Evolutionary conservation across 768 basidiomycete genomes (phyloP), one percentile per base, ranked within the genome.

Genomic region (Chalciporus chontae): DNA sequence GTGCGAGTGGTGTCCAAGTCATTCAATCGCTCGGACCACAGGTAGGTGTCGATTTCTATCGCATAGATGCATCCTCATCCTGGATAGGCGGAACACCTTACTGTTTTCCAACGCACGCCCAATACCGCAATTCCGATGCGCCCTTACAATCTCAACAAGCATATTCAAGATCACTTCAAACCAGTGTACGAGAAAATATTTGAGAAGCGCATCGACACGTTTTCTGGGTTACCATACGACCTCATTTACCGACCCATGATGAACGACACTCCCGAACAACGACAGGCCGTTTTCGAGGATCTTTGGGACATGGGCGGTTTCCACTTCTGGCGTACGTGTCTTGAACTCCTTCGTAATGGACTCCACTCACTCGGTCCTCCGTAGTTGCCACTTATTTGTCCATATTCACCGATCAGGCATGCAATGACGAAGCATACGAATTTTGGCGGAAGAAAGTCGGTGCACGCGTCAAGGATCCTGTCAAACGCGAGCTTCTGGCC

Each of bases 71-170:
- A 19, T 19, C 14, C 14, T 34, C 11, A 8, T 15, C 9, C 36
- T n/a, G 5, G 36, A 14, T 52, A 52, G 50, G 52, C 34, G 0
- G 37, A 52, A 21, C 13, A 29, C 19, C 52, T 55, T 18, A 48
- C 54, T 6, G 43, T 54, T 15, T 55, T 54, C 36, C 54, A 55
- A 38, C 54, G 47, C 11, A 10, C 54, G 8, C 54, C 52, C 7
- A 55, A 48, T 10, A 43, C 36, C 4, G 52, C 52, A 5, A 3
- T 55, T n/a, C 54, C 54, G 0, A 55, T 55, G 54, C 23, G 40
- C 13, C 27, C 31, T 18, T 55, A 40, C 24, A 14, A 21, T 17
- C 17, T 54, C 21, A 39, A 45, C 29, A 54, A 55, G 40, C 46
- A 55, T 21, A 32, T 48, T 13, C 54, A 55, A 37, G 43, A 54